Evolutionary conservation across 2,329 filamentous ascomycete genomes (phyloP).

Genomic region (Trichoderma citrinoviride): DNA sequence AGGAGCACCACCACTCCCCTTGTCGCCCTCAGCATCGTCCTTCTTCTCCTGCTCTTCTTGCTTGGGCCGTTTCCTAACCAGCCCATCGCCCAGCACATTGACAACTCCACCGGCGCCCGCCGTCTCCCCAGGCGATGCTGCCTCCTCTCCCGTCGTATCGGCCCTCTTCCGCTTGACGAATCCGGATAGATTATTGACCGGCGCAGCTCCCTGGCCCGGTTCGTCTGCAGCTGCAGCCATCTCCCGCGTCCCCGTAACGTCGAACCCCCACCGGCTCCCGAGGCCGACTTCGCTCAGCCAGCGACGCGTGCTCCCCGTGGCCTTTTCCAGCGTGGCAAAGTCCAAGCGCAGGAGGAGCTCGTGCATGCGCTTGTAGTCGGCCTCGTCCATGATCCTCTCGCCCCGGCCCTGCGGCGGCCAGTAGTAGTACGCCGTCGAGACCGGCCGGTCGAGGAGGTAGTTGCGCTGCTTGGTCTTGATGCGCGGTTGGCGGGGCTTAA

Average conservation of each 20-base stretch:
- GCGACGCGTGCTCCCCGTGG: constrained; percentile 61
- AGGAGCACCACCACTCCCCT: constrained; percentile 16
- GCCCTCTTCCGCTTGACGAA: constrained; percentile 49
- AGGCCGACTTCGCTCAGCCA: constrained; percentile 68
- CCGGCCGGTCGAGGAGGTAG: constrained; percentile 49
- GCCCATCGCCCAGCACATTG: constrained; percentile 48
- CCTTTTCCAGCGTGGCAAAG: constrained; percentile 64
- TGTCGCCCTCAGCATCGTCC: constrained; percentile 7
- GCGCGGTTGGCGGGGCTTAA: constrained; percentile 61
- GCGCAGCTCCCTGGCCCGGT: constrained; percentile 5
- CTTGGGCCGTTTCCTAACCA: constrained; percentile 57
- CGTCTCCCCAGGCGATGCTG: constrained; percentile 22
- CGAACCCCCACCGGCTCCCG: constrained; percentile 51
- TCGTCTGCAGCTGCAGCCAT: constrained; percentile 19
- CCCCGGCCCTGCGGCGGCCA: constrained; percentile 65
- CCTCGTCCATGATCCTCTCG: constrained; percentile 59
- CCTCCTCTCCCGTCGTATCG: constrained; percentile 26
- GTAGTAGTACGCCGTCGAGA: constrained; percentile 59
- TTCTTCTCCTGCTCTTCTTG: constrained; percentile 26
- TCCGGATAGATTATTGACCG: constrained; percentile 48
- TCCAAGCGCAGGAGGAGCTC: constrained; percentile 72
- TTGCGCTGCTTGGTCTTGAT: constrained; percentile 59
- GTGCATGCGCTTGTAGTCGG: constrained; percentile 63
- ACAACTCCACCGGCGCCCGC: constrained; percentile 27
- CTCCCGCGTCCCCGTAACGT: constrained; percentile 46